phyloP scores from a whole-genome alignment of 352 stramenopile genomes.

The Phytophthora ohioensis region DNA sequence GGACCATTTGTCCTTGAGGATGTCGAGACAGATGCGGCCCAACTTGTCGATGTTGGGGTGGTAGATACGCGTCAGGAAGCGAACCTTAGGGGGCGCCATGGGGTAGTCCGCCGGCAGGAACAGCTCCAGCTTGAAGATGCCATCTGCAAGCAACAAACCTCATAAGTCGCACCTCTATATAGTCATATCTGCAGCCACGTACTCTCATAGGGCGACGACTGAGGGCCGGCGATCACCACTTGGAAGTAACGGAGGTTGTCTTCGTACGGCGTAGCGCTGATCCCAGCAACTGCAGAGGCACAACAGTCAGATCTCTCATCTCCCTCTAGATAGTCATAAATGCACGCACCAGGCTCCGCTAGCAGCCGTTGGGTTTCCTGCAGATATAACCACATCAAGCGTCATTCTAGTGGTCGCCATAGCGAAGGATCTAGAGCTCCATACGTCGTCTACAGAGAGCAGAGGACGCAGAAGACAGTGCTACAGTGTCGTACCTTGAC shows the following conservation, averaged over 20 bases:
- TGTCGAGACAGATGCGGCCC: constrained; percentile 98
- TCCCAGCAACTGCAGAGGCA: constrained; percentile 87
- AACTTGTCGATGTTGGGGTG: constrained; percentile 99
- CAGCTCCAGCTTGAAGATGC: constrained; percentile 96
- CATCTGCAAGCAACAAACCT: constrained; percentile 56
- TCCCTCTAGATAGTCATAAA: constrained; percentile 7
- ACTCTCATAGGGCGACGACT: constrained; percentile 96
- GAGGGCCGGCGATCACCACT: constrained; percentile 96
- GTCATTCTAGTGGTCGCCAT: constrained; percentile 5
- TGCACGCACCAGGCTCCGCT: constrained; percentile 86
- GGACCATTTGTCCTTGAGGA: constrained; percentile 99
- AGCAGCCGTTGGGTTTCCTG: constrained; percentile 96
- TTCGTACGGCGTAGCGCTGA: constrained; percentile 96
- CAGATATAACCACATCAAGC: constrained; percentile 7
- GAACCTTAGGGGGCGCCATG: constrained; percentile 97
- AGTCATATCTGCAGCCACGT: constrained; percentile 40
- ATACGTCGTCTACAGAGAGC: neutral
- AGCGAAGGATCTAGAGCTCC: neutral
- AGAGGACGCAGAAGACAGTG: neutral
- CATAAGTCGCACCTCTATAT: neutral
- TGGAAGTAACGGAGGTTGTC: constrained; percentile 99
- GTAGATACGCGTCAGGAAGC: constrained; percentile 99
- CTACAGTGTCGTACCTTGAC: constrained; percentile 57
- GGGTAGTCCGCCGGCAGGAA: constrained; percentile 98
- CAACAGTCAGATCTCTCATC: neutral